phyloP scores from a whole-genome alignment of 371 early-diverging fungal genomes.

The Umbelopsis sp. region DNA sequence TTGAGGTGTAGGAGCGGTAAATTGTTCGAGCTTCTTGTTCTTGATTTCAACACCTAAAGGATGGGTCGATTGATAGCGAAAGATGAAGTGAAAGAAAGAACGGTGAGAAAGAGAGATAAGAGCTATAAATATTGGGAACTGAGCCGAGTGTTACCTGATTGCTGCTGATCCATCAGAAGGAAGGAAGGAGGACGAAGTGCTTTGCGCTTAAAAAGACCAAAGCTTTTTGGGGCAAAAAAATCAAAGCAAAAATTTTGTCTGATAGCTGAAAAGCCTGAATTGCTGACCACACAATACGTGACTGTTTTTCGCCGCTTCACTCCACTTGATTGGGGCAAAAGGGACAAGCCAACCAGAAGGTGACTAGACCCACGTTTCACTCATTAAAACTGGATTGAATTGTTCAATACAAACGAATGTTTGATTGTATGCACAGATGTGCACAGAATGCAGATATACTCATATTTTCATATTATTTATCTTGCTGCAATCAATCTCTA shows the following conservation, averaged over 20 bases:
- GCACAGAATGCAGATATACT: no score
- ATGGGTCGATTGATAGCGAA: not conserved
- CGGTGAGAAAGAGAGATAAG: not conserved
- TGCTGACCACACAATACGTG: not conserved
- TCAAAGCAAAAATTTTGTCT: slow-evolving; percentile 17
- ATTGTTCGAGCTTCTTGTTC: slow-evolving; percentile 49
- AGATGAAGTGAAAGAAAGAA: not conserved
- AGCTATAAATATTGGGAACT: not conserved
- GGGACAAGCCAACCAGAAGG: not conserved
- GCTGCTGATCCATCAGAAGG: slow-evolving; percentile 19
- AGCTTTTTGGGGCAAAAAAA: slow-evolving; percentile 16
- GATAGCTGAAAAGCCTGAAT: not conserved
- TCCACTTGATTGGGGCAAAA: slow-evolving; percentile 7
- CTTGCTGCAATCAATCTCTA: no score
- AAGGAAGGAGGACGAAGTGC: slow-evolving; percentile 17
- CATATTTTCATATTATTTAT: no score
- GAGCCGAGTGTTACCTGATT: slow-evolving; percentile 20
- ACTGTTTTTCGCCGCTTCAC: not conserved
- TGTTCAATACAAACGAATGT: no score
- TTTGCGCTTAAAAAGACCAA: slow-evolving; percentile 11
- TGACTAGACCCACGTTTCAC: no score
- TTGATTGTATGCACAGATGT: no score
- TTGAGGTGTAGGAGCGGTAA: slow-evolving; percentile 73
- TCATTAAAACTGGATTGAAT: no score
- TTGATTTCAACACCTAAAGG: slow-evolving; percentile 45